Base-by-base conservation (phyloP, 371 early-diverging fungal species). In the Synchytrium microbalum region DNA sequence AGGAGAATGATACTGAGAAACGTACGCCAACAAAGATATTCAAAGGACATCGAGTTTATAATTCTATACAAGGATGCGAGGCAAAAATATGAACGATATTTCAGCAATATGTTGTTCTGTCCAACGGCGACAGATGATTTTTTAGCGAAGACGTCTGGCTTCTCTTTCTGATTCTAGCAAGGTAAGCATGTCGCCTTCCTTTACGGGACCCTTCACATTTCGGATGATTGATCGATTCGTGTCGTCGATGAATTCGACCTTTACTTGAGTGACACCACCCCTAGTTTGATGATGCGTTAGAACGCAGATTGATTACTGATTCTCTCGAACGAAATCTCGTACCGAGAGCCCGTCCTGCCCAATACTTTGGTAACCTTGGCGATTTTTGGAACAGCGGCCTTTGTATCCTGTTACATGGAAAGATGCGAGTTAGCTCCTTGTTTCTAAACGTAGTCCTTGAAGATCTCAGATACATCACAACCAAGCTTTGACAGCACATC, bases 81-180 rank as follows among this genome's bases (percentile, higher is more conserved):
- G n/a, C n/a, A n/a, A n/a, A n/a, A n/a, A n/a, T n/a, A n/a, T n/a
- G n/a, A n/a, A n/a, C n/a, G n/a, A n/a, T n/a, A n/a, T n/a, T n/a
- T n/a, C n/a, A n/a, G n/a, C n/a, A n/a, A n/a, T n/a, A n/a, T n/a
- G n/a, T n/a, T n/a, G n/a, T n/a, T n/a, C n/a, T n/a, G n/a, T n/a
- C n/a, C n/a, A n/a, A n/a, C n/a, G n/a, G n/a, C n/a, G n/a, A n/a
- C n/a, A n/a, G n/a, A n/a, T n/a, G n/a, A n/a, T n/a, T n/a, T n/a
- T n/a, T 92, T 90, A 95, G 79, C 96, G 91, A 73, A 96, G 94
- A 79, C 97, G 92, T 72, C 97, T 92, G 72, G 97, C 97, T 81
- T 97, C 97, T 86, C 97, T 95, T 86, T 97, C 98, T 66, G 95
- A 92, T 85, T 97, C 98, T 79, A 96, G 87, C 63, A 96, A 89